A percentile compares a stretch with the other conserved stretches of the same genome.
Evolutionary conservation across 345 rosid genomes (phyloP).

Genomic region (Litchi chinensis): DNA sequence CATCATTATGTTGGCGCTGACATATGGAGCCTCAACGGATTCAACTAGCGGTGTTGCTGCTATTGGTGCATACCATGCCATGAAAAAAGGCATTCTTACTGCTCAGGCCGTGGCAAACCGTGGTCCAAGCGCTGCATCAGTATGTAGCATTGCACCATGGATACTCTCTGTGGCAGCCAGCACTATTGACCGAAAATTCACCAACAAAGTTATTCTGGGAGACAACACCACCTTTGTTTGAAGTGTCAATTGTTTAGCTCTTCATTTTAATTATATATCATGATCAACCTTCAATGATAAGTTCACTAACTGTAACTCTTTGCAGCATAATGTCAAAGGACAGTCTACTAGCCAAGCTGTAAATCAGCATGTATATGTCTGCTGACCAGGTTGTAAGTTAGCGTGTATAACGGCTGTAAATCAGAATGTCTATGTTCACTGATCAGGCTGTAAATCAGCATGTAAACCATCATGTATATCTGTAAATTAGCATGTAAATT

Average conservation of each 20-base stretch:
- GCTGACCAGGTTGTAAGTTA: too few relatives aligned
- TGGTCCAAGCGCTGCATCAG: neutral
- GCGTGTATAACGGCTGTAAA: too few relatives aligned
- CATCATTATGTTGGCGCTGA: conserved; percentile 34
- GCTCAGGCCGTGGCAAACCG: conserved; percentile 39
- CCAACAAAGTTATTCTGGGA: conserved; percentile 42
- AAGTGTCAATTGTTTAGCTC: too few relatives aligned
- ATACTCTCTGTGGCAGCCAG: conserved; percentile 51
- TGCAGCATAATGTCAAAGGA: too few relatives aligned
- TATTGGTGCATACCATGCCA: conserved; percentile 57
- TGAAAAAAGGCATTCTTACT: conserved; percentile 50
- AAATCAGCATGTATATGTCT: too few relatives aligned
- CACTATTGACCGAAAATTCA: conserved; percentile 38
- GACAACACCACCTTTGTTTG: conserved; percentile 6
- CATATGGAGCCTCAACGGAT: neutral
- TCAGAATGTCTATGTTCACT: too few relatives aligned
- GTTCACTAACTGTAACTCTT: too few relatives aligned
- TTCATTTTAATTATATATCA: neutral
- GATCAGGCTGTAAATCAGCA: too few relatives aligned
- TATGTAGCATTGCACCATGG: conserved; percentile 45
- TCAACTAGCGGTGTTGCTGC: conserved; percentile 26
- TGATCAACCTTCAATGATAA: neutral
- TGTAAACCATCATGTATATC: too few relatives aligned
- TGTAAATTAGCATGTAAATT: too few relatives aligned
- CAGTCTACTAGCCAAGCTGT: too few relatives aligned